Percentiles rank a stretch among this genome's conserved stretches.
These are phyloP conservation scores for Alternaria triticina DNA, from an alignment of 2,329 filamentous ascomycete genomes.

Conservation along the genomic window DNA sequence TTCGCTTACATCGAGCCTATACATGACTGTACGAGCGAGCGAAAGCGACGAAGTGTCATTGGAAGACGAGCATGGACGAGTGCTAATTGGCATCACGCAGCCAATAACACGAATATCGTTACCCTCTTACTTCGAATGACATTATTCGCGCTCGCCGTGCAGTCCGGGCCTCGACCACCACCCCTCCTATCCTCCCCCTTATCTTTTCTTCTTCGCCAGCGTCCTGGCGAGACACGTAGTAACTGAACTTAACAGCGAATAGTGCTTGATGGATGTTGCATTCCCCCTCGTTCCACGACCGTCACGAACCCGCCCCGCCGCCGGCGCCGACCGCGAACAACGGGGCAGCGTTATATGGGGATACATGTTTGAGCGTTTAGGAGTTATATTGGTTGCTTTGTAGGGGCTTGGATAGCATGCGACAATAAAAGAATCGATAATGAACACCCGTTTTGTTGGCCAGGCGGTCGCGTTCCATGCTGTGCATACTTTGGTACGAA, in stretches of 20 bases:
- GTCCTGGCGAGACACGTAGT: slow-evolving; percentile 11
- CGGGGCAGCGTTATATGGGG: slow-evolving; percentile 2
- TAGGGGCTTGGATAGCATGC: background rate
- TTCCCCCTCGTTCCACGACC: slow-evolving; percentile 7
- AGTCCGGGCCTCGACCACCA: background rate
- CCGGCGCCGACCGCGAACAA: slow-evolving; percentile 2
- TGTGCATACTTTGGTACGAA: background rate
- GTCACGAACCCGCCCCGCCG: slow-evolving; percentile 4
- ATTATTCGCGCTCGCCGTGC: background rate
- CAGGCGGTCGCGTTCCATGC: background rate
- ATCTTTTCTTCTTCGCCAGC: slow-evolving; percentile 2
- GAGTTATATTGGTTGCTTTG: slow-evolving; percentile 7
- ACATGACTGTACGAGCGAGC: slow-evolving; percentile 14
- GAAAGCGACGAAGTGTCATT: slow-evolving; percentile 6
- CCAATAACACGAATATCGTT: slow-evolving; percentile 14
- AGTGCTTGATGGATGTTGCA: slow-evolving; percentile 24
- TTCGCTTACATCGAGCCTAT: slow-evolving; percentile 13
- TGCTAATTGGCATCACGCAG: slow-evolving; percentile 24
- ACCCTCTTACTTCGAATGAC: slow-evolving; percentile 1
- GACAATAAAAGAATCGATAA: slow-evolving; percentile 12
- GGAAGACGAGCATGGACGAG: slow-evolving; percentile 4
- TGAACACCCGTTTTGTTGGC: background rate
- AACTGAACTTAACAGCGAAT: slow-evolving; percentile 33
- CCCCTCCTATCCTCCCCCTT: background rate
- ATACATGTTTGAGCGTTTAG: slow-evolving; percentile 11